Percentiles rank a stretch among this genome's conserved stretches.
Conservation (phyloP, 192 early-diverging fungal species). For the Coemansia sp. region DNA sequence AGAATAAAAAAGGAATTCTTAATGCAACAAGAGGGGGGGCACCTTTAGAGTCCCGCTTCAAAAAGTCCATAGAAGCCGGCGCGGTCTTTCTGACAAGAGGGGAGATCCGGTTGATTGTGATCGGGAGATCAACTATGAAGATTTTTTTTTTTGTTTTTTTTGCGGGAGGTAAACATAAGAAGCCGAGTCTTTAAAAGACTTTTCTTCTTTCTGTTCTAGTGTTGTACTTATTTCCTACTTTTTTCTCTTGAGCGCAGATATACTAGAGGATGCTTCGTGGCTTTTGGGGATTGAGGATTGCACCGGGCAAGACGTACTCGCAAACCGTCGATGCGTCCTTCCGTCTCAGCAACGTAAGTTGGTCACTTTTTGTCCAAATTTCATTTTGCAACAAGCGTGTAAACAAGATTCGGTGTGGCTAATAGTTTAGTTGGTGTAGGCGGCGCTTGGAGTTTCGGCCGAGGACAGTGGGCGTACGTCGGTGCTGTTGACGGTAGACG, state of each 20-base stretch:
- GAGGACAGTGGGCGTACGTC: constrained; percentile 55
- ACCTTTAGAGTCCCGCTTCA: no score
- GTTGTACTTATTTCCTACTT: background rate
- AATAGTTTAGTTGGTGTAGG: constrained; percentile 40
- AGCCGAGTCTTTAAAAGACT: background rate
- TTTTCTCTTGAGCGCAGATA: background rate
- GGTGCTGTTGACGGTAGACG: constrained; percentile 63
- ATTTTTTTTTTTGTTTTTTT: constrained; percentile 6
- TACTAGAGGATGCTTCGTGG: constrained; percentile 52
- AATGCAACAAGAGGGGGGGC: no score
- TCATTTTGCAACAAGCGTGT: background rate
- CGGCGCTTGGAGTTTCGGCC: constrained; percentile 59
- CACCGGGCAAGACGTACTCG: constrained; percentile 67
- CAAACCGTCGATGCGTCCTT: constrained; percentile 76
- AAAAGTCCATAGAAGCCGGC: no score
- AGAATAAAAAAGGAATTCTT: no score
- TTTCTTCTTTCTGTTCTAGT: constrained; percentile 2
- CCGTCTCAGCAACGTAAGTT: constrained; percentile 66
- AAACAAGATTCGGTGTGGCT: background rate
- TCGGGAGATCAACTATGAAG: constrained; percentile 5
- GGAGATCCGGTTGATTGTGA: constrained; percentile 1
- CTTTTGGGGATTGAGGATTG: constrained; percentile 65
- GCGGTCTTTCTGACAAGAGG: no score
- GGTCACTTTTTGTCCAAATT: background rate
- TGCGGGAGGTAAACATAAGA: background rate